phyloP scores from a whole-genome alignment of 345 rosid genomes.

The Pugionium cornutum region DNA sequence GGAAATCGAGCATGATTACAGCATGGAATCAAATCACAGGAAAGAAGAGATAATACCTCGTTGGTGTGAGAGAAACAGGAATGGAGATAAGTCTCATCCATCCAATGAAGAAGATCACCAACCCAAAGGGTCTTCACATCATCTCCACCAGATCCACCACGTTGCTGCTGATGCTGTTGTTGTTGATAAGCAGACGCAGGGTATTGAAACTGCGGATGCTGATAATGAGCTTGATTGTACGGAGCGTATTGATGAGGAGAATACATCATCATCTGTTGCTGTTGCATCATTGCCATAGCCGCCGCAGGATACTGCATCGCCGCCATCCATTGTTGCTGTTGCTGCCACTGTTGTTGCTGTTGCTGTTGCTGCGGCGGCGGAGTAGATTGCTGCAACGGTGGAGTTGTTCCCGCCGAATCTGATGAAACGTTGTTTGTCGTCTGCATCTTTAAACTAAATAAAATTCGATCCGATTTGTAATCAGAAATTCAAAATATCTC shows the following conservation, averaged over 20 bases:
- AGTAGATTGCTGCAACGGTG: constrained; percentile 49
- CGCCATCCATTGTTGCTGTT: constrained; percentile 58
- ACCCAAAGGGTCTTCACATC: constrained; percentile 82
- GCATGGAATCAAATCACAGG: not conserved
- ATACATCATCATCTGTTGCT: constrained; percentile 85
- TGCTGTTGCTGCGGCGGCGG: constrained; percentile 44
- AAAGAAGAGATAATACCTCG: constrained; percentile 51
- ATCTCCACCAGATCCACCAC: constrained; percentile 49
- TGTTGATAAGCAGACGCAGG: constrained; percentile 23
- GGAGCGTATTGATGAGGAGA: constrained; percentile 67
- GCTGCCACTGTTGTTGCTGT: constrained; percentile 38
- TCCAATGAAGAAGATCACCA: constrained; percentile 90
- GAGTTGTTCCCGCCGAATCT: constrained; percentile 46
- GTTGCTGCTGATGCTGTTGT: constrained; percentile 37
- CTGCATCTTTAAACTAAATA: constrained; percentile 38
- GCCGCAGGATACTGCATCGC: constrained; percentile 86
- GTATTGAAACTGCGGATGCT: constrained; percentile 40
- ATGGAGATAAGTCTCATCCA: constrained; percentile 85
- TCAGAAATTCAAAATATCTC: not conserved
- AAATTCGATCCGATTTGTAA: no score
- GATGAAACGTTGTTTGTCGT: constrained; percentile 46
- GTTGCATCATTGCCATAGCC: constrained; percentile 88
- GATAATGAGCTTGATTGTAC: constrained; percentile 30
- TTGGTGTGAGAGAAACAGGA: constrained; percentile 68
- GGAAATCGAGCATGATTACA: not conserved